Base-by-base conservation (phyloP, 2,329 filamentous ascomycete genomes). In the Aspergillus sp. region DNA sequence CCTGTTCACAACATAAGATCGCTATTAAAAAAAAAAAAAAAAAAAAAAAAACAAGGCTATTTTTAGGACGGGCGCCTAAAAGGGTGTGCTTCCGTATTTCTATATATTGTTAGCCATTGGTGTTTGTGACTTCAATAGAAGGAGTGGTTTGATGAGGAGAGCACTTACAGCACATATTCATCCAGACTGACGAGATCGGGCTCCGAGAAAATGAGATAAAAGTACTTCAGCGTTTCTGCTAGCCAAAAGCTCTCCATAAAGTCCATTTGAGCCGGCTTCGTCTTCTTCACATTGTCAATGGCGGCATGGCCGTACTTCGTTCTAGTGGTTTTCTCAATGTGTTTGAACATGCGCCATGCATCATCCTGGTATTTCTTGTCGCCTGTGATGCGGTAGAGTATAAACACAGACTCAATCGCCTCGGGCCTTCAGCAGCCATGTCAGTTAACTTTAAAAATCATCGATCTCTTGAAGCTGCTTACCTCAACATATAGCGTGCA, bases 391-490 rank as follows among this genome's bases (percentile, higher is more conserved):
- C 84, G 79, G 63, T 86, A 85, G 69, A 86, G 73, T 62, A 86
- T 75, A 68, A 86, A 86, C 3, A 86, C 79, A n/a, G 80, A 83
- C 66, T 86, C 84, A 45, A 86, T 84, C 2, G 83, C 83, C 68
- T 86, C 84, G 0, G 84, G 77, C 60, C 70, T 77, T 60, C 24
- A 42, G 40, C n/a, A 42, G 37, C n/a, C n/a, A 33, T 27, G 30
- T 45, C 33, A 37, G 42, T 9, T 27, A 12, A 34, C 6, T n/a
- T 7, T 17, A 9, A 39, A 5, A 27, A 9, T 13, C 1, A n/a
- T 19, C n/a, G 24, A 19, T 12, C 15, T 20, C 12, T 17, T 2
- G 12, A 37, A 17, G 17, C 9, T 19, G 49, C 63, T 17, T 64
- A 73, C 71, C 71, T 63, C 15, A 73, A 61, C 33, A 68, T 67